Base-by-base conservation (phyloP, 805 yeast genomes). In the Kazachstania viticola region DNA sequence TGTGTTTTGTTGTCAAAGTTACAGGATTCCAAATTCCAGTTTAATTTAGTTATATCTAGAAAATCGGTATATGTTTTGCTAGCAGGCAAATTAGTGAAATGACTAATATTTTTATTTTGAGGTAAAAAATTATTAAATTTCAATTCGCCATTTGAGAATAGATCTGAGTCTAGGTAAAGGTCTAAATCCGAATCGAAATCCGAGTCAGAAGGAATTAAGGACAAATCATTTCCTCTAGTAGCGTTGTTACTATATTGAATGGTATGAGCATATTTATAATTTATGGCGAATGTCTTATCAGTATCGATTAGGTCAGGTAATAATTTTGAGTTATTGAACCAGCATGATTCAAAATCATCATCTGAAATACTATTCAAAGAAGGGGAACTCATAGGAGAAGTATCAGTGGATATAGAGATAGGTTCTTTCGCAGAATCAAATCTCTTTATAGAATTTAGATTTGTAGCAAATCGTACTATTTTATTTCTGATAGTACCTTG, bases 361-460 rank as follows among this genome's bases (percentile, higher is more conserved):
- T 12, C 19, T 3, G 19, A 11, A 19, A 8, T n/a, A 21, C 12
- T 13, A 22, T 31, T 22, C 3, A 41, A 17, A 12, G 47, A 39
- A 1, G 56, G 50, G 5, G 44, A 39, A 21, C 41, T 27, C 2
- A 38, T 42, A 5, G 58, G 58, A 1, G 79, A 66, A 40, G 64
- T 65, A 27, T 71, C 73, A 31, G 63, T 58, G 0, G 80, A 73
- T n/a, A 77, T 79, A 2, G 79, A 67, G 9, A 65, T 62, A 19
- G 85, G 84, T 39, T 69, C 70, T 30, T 71, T 76, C 17, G 56
- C 51, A 27, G 74, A 75, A 43, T 73, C 72, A 48, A 79, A 78
- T 45, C 71, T 69, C 51, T 77, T 77, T 34, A 79, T 67, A 25
- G 73, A 73, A 32, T 73, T 75, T 36, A 77, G 58, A 30, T 70